Percentiles rank a stretch among this genome's conserved stretches.
Conservation (phyloP, 768 basidiomycete species). For the Trametes cubensis region DNA sequence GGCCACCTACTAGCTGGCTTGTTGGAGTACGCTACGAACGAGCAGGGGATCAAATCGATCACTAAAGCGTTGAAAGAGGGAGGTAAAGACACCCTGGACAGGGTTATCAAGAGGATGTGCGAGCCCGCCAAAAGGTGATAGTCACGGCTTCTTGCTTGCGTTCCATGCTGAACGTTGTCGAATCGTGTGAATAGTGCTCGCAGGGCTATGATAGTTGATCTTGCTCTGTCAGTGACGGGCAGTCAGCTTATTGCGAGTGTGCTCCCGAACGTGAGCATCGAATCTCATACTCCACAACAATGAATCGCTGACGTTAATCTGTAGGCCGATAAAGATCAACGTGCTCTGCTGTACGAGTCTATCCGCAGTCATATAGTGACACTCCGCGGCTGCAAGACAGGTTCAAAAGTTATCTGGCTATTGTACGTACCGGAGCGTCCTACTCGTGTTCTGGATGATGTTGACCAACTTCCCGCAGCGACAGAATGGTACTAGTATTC, state of each 20-base stretch:
- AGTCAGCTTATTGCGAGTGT: conserved; percentile 86
- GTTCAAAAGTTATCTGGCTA: conserved; percentile 90
- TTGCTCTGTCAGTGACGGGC: conserved; percentile 81
- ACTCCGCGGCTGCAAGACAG: conserved; percentile 88
- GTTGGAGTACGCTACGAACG: conserved; percentile 76
- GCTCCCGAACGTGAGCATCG: conserved; percentile 63
- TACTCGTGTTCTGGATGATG: neutral
- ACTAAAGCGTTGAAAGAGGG: conserved; percentile 87
- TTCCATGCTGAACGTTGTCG: neutral
- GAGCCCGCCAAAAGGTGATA: conserved; percentile 79
- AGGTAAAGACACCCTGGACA: conserved; percentile 73
- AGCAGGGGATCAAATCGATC: conserved; percentile 87
- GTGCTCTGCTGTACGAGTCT: conserved; percentile 79
- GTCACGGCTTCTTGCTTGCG: neutral
- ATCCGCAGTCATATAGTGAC: conserved; percentile 88
- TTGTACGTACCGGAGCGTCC: conserved; percentile 49
- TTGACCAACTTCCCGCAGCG: conserved; percentile 38
- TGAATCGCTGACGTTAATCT: conserved; percentile 7
- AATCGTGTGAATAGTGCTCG: conserved; percentile 51
- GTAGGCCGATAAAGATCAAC: conserved; percentile 86
- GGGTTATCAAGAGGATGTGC: conserved; percentile 79
- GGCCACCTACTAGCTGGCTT: conserved; percentile 77
- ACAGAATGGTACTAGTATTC: conserved; percentile 52
- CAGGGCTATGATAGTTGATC: conserved; percentile 83
- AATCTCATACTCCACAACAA: neutral